Conservation (phyloP, 148 eudicot species). For the Rhododendron molle region DNA sequence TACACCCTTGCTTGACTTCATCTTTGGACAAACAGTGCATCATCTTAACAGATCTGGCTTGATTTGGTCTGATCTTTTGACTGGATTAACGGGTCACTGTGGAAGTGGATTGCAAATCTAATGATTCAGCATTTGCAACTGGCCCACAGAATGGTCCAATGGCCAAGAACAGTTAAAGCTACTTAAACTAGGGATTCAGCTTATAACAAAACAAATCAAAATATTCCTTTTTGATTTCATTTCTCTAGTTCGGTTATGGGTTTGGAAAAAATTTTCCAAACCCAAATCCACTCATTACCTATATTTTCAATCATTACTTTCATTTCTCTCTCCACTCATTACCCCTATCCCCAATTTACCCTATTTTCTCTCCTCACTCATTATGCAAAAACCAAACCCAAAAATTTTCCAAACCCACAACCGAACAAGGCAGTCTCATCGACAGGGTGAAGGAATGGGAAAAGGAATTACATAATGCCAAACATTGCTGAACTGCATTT, state of each 20-base stretch:
- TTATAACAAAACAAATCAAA: neutral
- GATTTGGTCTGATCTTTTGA: neutral
- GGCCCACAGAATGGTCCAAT: neutral
- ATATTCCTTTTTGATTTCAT: neutral
- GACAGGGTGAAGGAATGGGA: conserved; percentile 4
- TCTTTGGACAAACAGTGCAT: neutral
- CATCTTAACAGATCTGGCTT: neutral
- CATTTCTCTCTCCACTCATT: too few species aligned
- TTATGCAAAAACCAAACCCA: too few species aligned
- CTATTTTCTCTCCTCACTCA: too few species aligned
- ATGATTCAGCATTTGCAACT: neutral
- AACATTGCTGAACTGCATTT: neutral
- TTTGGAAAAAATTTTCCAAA: too few species aligned
- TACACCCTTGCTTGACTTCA: neutral
- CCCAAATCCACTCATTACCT: too few species aligned
- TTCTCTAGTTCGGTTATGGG: too few species aligned
- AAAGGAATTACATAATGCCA: neutral
- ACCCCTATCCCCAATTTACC: too few species aligned
- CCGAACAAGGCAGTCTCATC: too few species aligned
- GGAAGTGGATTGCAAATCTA: neutral
- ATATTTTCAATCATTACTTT: too few species aligned
- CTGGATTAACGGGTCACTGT: neutral
- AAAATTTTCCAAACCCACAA: too few species aligned
- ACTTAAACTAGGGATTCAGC: neutral
- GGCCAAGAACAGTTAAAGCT: neutral